Base-by-base conservation (phyloP, 192 early-diverging fungal species). In the Rhizoclosmatium globosum region DNA sequence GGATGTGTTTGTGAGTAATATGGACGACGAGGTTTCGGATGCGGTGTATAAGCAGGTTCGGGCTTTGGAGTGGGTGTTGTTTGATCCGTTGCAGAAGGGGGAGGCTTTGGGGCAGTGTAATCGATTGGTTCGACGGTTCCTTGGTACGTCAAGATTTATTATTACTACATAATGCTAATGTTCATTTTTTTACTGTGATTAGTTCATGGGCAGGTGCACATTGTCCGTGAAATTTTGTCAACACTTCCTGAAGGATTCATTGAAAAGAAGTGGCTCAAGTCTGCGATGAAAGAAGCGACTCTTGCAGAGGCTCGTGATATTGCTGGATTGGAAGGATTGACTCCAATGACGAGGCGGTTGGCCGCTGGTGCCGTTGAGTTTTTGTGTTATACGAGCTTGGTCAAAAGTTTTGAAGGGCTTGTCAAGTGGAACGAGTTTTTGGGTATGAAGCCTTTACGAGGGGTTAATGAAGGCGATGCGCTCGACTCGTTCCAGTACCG, bases 41-140 rank as follows among this genome's bases (percentile, higher is more conserved):
- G 31, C 42, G 13, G 21, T 23, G 11, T 64, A 64, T 17, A 77
- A 74, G 31, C 86, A 86, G 64, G 82, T 93, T 42, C 83, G 84
- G 3, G 85, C 89, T 11, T 81, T 93, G n/a, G 90, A 89, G 64
- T 91, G 90, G 88, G 83, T 91, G 6, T 82, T 85, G 1, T 82
- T 82, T 67, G 84, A 84, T 41, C 66, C 77, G n/a, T 68, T 60
- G 23, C 82, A 89, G 47, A 79, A 88, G 67, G 70, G 77, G 38
- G 77, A 89, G 17, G 85, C 86, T 1, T 80, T 92, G 0, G 64
- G 85, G 15, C 80, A 82, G 60, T 68, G 60, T 68, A 90, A 86
- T 75, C 72, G 71, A 23, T 84, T 93, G 4, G 82, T 87, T 6
- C 84, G 92, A 46, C 71, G 76, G 4, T 90, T 89, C 57, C 78